These are phyloP conservation scores for Boletus barrowsii DNA, from an alignment of 768 basidiomycete species.

Conservation along the genomic window DNA sequence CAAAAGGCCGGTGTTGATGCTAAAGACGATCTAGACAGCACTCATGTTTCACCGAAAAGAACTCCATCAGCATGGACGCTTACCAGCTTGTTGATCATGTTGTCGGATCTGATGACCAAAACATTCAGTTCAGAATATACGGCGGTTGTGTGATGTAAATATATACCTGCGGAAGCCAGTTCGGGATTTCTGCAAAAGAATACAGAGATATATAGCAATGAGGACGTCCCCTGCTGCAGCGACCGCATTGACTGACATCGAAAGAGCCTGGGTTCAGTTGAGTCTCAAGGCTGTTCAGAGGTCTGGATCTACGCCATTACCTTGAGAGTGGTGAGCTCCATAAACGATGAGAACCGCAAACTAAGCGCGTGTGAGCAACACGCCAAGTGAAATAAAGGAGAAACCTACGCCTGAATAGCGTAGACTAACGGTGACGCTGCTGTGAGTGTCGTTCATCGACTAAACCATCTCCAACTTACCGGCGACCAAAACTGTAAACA, in stretches of 20 bases:
- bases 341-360: slow-evolving; percentile 42
- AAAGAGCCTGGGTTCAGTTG: slow-evolving; percentile 31
- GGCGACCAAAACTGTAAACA: slow-evolving; percentile 31
- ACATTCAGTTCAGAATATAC: not conserved
- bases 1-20: slow-evolving; percentile 42
- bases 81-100: slow-evolving; percentile 49
- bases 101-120: slow-evolving; percentile 39
- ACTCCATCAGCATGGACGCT: not conserved
- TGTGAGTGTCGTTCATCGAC: slow-evolving; percentile 5
- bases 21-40: slow-evolving; percentile 44
- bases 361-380: slow-evolving; percentile 28
- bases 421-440: slow-evolving; percentile 31
- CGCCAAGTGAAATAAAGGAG: not conserved
- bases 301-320: slow-evolving; percentile 13
- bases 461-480: slow-evolving; percentile 24
- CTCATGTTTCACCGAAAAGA: not conserved
- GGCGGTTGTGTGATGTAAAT: not conserved
- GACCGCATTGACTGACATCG: slow-evolving; percentile 55
- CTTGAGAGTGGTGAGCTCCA: slow-evolving; percentile 45
- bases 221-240: slow-evolving; percentile 51
- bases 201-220: slow-evolving; percentile 48
- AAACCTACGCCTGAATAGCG: slow-evolving; percentile 34
- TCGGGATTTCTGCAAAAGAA: slow-evolving; percentile 45
- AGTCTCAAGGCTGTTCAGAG: not conserved
- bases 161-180: slow-evolving; percentile 50